These are phyloP conservation scores for Medicago arabica DNA, from an alignment of 306 rosid genomes.

Conservation along the genomic window DNA sequence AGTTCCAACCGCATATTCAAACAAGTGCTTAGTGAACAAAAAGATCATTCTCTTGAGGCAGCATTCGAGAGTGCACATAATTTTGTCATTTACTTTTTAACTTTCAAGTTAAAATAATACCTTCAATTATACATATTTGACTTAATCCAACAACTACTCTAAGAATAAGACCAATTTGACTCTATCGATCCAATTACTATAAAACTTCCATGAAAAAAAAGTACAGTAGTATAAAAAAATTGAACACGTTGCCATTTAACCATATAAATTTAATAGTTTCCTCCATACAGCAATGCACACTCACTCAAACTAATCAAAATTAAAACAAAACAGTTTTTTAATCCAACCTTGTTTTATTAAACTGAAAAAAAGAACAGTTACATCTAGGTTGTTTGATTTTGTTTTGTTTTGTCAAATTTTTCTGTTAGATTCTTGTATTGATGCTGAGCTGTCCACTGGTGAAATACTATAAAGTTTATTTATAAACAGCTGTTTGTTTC, in stretches of 20 bases:
- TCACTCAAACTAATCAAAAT: background rate
- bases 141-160: background rate
- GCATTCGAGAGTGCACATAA: no score
- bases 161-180: background rate
- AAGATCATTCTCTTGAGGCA: no score
- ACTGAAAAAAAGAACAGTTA: background rate
- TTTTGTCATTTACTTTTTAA: no score
- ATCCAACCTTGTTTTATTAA: slow-evolving; percentile 14
- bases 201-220: background rate
- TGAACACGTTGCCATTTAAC: background rate
- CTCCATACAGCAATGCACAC: background rate
- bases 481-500: slow-evolving; percentile 4
- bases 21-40: no score
- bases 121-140: background rate
- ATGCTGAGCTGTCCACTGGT: slow-evolving; percentile 16
- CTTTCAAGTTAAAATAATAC: no score
- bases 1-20: no score
- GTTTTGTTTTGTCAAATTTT: background rate
- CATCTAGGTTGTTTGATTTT: slow-evolving; percentile 11
- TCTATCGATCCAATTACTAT: background rate
- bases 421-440: background rate
- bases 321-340: background rate
- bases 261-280: background rate
- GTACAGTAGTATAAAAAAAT: background rate
- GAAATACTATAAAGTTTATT: background rate